These are phyloP conservation scores for Candida tetrigidarum DNA, from an alignment of 1,139 yeast species.

Conservation along the genomic window DNA sequence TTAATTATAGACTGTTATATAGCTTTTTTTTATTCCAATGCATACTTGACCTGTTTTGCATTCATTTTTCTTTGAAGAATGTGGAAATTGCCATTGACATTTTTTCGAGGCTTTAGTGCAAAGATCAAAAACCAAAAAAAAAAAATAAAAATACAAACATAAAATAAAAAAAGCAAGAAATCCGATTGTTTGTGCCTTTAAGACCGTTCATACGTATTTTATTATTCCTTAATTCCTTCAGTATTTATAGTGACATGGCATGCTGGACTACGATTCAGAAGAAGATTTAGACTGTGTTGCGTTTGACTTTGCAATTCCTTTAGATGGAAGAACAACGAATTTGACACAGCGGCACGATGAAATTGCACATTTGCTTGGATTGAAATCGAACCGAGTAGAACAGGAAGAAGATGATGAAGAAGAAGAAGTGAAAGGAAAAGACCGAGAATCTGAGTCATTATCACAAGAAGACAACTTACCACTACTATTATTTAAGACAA, in stretches of 20 bases:
- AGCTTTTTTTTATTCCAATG: too few relatives aligned
- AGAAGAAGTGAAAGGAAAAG: too few relatives aligned
- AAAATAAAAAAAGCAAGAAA: too few relatives aligned
- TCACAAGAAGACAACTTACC: not conserved
- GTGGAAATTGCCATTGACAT: too few relatives aligned
- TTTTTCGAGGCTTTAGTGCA: not conserved
- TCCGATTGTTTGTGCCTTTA: too few relatives aligned
- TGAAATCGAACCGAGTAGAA: slow-evolving; percentile 23
- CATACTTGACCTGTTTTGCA: slow-evolving; percentile 1
- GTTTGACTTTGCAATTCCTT: slow-evolving; percentile 30
- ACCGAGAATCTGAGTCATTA: too few relatives aligned
- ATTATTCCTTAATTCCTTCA: not conserved
- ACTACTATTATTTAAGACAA: slow-evolving; percentile 28
- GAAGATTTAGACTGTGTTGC: slow-evolving; percentile 27
- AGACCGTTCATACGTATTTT: not conserved
- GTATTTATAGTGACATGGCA: slow-evolving; percentile 22
- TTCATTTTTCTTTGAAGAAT: too few relatives aligned
- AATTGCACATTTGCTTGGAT: slow-evolving; percentile 22
- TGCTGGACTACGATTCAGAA: slow-evolving; percentile 28
- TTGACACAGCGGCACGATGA: slow-evolving; percentile 26
- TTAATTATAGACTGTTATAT: slow-evolving; percentile 14
- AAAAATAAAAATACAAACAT: too few relatives aligned
- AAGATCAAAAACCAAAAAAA: not conserved
- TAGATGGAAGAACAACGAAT: slow-evolving; percentile 20
- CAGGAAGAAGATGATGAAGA: slow-evolving; percentile 10